Percentiles rank a stretch among this genome's conserved stretches.
Conservation (phyloP, 768 basidiomycete genomes). For the Leucocoprinus birnbaumii region DNA sequence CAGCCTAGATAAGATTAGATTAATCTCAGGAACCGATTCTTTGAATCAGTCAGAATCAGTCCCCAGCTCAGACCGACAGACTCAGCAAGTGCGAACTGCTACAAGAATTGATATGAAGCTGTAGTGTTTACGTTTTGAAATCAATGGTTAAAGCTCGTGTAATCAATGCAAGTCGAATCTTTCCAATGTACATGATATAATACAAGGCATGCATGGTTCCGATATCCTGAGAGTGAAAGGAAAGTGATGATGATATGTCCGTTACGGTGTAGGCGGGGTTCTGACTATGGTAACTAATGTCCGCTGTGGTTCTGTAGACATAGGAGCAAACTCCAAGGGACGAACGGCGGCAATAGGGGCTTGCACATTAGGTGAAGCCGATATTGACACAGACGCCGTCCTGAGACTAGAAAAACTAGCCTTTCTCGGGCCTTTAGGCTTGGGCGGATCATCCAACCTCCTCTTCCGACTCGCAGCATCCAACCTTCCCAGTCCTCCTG, state of each 20-base stretch:
- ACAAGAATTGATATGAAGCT: too few relatives aligned
- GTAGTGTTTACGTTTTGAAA: too few relatives aligned
- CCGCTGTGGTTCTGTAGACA: background rate
- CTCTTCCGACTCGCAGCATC: background rate
- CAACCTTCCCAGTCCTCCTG: background rate
- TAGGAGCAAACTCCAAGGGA: background rate
- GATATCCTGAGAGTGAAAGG: too few relatives aligned
- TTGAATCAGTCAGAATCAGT: too few relatives aligned
- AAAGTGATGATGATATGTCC: too few relatives aligned
- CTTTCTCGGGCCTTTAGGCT: slow-evolving; percentile 10
- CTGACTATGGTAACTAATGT: background rate
- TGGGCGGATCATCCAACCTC: background rate
- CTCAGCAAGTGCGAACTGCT: too few relatives aligned
- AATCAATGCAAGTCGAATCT: too few relatives aligned
- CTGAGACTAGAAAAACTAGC: background rate
- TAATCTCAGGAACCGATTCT: background rate
- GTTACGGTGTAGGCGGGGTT: too few relatives aligned
- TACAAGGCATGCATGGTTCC: too few relatives aligned
- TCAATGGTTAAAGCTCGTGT: too few relatives aligned
- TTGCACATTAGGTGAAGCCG: background rate
- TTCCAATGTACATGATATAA: too few relatives aligned
- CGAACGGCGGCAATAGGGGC: background rate
- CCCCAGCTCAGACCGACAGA: too few relatives aligned
- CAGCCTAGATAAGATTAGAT: background rate
- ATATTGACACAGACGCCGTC: background rate